Base-by-base conservation (phyloP, 129 eudicot genomes). In the Lactuca sativa region DNA sequence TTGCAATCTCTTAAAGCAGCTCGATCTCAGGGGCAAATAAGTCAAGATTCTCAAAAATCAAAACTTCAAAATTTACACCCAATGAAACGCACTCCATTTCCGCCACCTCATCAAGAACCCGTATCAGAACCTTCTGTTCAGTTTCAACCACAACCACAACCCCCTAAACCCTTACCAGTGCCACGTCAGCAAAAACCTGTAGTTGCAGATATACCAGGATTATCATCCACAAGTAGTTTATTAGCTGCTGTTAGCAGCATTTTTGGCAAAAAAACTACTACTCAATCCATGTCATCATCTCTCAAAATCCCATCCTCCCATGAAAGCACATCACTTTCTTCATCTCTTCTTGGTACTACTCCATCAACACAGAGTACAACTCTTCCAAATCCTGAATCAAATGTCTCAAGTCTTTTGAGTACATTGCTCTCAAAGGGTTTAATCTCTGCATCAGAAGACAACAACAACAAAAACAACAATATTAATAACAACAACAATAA, bases 391-490 rank as follows among this genome's bases (percentile, higher is more conserved):
- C 6, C 80, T 12, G 65, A 70, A 43, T 51, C 91, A 53, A 67
- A 75, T 7, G 80, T 88, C 21, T 84, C 98, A n/a, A 92, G 86
- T 59, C 86, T 92, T 63, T 77, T 92, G 77, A 86, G 86, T 70
- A 76, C 96, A 59, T 85, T 92, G 80, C 80, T 92, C 17, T 87
- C 95, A 1, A 89, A 85, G 71, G 96, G 98, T 21, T 80, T 92
- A 76, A 92, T 92, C 68, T 78, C 91, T 65, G 70, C 95, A 34
- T 72, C 93, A 0, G 79, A 79, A 59, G 71, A 67, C 52, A 93
- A 84, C 61, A 43, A 76, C 38, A 36, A 82, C 48, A 69, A 43
- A 44, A 93, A 84, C 61, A 43, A 76, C 38, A 36, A 82, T 41
- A 69, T 37, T 77, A 74, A 44, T 43, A 77, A 43, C 52, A 77